Percentiles rank a stretch among this genome's conserved stretches.
Conservation (phyloP, 306 rosid species). For the Dryas drummondii region DNA sequence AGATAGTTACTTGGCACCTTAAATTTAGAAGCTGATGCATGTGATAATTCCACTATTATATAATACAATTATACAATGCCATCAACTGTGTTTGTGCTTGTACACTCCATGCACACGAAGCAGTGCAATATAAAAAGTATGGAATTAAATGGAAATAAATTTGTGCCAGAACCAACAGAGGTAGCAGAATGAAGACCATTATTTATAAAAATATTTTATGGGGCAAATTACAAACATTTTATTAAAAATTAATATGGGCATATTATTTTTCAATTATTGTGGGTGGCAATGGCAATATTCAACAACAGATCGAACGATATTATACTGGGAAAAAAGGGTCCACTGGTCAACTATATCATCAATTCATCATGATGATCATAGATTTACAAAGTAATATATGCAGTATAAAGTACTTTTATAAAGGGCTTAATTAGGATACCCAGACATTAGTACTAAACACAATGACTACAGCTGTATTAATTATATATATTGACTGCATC, state of each 20-base stretch:
- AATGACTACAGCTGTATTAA: not conserved
- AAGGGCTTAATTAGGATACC: not conserved
- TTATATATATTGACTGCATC: not conserved
- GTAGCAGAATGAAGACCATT: not conserved
- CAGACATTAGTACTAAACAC: not conserved
- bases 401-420: not conserved
- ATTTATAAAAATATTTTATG: not conserved
- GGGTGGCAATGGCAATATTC: not conserved
- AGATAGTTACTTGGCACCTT: conserved; percentile 2
- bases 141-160: not conserved
- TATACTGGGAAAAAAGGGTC: not conserved
- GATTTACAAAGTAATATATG: not conserved
- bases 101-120: not conserved
- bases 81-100: not conserved
- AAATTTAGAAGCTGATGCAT: not conserved
- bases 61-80: not conserved
- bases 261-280: not conserved
- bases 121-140: not conserved
- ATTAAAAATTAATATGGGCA: not conserved
- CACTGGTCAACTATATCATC: not conserved
- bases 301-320: not conserved
- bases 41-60: not conserved
- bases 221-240: no score
- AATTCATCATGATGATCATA: not conserved
- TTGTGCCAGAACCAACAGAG: not conserved